Base-by-base conservation (phyloP, 257 asterid genomes). In the Przewalskia tangutica region DNA sequence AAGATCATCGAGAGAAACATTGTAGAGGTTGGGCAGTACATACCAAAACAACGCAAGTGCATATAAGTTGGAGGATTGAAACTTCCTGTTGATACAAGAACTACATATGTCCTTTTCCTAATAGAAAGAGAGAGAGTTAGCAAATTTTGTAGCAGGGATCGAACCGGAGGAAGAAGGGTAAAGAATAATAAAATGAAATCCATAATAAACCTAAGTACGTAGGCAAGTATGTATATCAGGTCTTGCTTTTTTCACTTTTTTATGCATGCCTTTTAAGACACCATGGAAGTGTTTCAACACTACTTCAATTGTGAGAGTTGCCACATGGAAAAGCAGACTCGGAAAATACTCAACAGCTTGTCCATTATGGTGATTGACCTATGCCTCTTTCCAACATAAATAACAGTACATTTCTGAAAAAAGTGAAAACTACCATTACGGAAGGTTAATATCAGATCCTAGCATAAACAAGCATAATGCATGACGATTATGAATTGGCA, bases 41-140 rank as follows among this genome's bases (percentile, higher is more conserved):
- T 76, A 95, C 98, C 98, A 42, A 95, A 93, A 82, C 97, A 92
- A 51, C 99, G 94, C 85, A 95, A 77, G 83, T 95, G 99, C 98
- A 95, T 91, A 88, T 88, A 89, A 13, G 98, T 93, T 20, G 97
- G 97, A 82, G 99, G 98, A 77, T 93, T 95, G 80, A 93, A 95
- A 86, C 99, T 93, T 85, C 99, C 99, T 56, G 95, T 90, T 78
- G 97, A 89, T 78, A 95, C 95, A 80, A 93, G 87, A 81, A 93
- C 93, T 44, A 86, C 97, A 86, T 77, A 86, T 56, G 56, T 42
- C 53, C 86, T 89, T 82, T 85, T 90, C 90, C 93, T 86, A 85
- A 32, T 23, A 62, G 60, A 60, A 5, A 67, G 80, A 58, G 13
- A n/a, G n/a, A 77, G 63, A 34, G 42, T 13, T 56, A 34, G 58